phyloP scores from a whole-genome alignment of 2,329 filamentous ascomycete genomes.

The Penicillium concentricum region DNA sequence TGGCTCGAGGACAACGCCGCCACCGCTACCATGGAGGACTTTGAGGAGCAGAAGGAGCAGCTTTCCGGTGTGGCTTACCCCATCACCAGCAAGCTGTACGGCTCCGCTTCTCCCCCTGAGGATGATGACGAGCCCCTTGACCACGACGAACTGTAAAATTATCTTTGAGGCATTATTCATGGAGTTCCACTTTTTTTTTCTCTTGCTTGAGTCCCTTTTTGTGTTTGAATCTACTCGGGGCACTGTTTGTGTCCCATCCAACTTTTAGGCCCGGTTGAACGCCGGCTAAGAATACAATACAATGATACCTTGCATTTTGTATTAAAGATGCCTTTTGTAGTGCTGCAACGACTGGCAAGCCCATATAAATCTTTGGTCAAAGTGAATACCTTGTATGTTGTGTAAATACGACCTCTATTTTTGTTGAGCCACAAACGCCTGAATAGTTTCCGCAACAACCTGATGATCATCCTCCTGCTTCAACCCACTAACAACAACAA shows the following conservation, averaged over 20 bases:
- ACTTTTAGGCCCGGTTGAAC: neutral
- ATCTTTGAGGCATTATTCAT: slow-evolving; percentile 35
- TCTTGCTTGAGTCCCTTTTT: slow-evolving; percentile 25
- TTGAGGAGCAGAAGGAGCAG: slow-evolving; percentile 99
- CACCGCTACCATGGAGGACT: slow-evolving; percentile 85
- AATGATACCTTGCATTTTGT: slow-evolving; percentile 23
- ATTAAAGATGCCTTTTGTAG: neutral
- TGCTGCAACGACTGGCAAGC: too few species aligned
- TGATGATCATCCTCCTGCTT: slow-evolving; percentile 76
- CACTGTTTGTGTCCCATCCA: slow-evolving; percentile 6
- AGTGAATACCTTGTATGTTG: neutral
- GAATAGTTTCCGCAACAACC: slow-evolving; percentile 68
- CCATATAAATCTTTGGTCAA: neutral
- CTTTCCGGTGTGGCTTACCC: slow-evolving; percentile 94
- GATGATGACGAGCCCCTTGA: slow-evolving; percentile 68
- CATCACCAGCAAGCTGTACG: slow-evolving; percentile 97
- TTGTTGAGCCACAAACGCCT: slow-evolving; percentile 45
- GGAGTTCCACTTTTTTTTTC: slow-evolving; percentile 34
- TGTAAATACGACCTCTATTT: slow-evolving; percentile 8
- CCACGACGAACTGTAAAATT: slow-evolving; percentile 76
- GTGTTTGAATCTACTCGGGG: slow-evolving; percentile 12
- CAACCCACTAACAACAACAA: slow-evolving; percentile 73
- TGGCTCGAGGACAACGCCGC: slow-evolving; percentile 96
- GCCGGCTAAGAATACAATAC: slow-evolving; percentile 16
- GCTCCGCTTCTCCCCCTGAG: slow-evolving; percentile 59